These are phyloP conservation scores for Glonium stellatum DNA, from an alignment of 495 filamentous ascomycete genomes.

Conservation along the genomic window DNA sequence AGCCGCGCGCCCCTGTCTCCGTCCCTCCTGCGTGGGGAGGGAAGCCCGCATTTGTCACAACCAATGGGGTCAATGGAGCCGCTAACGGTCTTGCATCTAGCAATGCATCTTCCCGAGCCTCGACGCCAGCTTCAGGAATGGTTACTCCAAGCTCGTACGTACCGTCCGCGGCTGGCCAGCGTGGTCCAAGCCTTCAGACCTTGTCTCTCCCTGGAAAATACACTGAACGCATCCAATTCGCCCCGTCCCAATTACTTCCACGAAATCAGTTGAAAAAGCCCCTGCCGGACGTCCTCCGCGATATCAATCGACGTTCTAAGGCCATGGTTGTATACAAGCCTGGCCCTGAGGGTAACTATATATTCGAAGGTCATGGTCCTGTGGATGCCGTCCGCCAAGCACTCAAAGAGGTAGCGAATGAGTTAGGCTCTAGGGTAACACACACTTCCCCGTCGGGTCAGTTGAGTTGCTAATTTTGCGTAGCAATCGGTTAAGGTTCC, in stretches of 20 bases:
- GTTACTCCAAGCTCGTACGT: conserved; percentile 48
- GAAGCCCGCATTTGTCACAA: conserved; percentile 48
- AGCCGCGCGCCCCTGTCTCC: conserved; percentile 50
- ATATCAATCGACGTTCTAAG: conserved; percentile 82
- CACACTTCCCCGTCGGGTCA: background rate
- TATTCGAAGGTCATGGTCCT: conserved; percentile 76
- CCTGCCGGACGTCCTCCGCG: conserved; percentile 70
- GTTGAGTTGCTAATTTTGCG: conserved; percentile 4
- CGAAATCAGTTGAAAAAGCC: conserved; percentile 74
- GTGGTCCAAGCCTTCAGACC: conserved; percentile 44
- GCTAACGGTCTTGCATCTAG: conserved; percentile 40
- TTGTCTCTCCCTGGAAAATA: conserved; percentile 72
- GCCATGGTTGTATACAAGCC: conserved; percentile 68
- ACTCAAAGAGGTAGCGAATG: conserved; percentile 74
- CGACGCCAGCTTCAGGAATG: conserved; percentile 52
- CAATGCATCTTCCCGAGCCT: conserved; percentile 44
- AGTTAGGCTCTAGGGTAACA: conserved; percentile 75
- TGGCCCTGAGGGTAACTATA: conserved; percentile 55
- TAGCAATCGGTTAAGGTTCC: conserved; percentile 68
- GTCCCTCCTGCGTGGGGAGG: conserved; percentile 62
- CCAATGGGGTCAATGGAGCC: conserved; percentile 54
- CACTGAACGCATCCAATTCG: conserved; percentile 64
- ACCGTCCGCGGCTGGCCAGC: conserved; percentile 31
- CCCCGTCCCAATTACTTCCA: conserved; percentile 63
- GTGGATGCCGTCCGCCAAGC: conserved; percentile 70